Percentiles rank a stretch among this genome's conserved stretches.
Evolutionary conservation across 2,329 filamentous ascomycete genomes (phyloP).

Genomic region (Fusarium multiceps): DNA sequence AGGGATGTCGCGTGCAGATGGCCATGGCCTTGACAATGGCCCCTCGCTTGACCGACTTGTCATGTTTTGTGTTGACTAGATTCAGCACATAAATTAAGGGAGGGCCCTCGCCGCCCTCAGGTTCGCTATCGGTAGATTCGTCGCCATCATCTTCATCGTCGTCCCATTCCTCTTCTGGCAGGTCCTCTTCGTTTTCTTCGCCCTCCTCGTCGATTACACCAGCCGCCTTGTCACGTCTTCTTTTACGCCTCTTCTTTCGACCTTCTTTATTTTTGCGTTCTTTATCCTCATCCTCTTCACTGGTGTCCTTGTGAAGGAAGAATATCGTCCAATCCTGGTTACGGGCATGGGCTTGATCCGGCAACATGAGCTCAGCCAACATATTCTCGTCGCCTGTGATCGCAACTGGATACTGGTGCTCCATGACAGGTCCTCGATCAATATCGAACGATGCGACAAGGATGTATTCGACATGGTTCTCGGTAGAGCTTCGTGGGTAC

Average conservation of each 20-base stretch:
- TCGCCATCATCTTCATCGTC: constrained; percentile 62
- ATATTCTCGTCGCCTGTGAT: constrained; percentile 98
- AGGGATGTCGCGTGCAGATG: constrained; percentile 96
- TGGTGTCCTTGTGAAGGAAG: constrained; percentile 96
- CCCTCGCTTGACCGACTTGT: constrained; percentile 91
- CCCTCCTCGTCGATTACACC: constrained; percentile 61
- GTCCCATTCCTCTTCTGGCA: constrained; percentile 60
- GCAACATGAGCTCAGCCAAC: constrained; percentile 97
- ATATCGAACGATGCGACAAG: constrained; percentile 98
- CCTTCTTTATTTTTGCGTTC: constrained; percentile 69
- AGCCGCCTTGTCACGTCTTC: constrained; percentile 62
- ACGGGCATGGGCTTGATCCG: constrained; percentile 93
- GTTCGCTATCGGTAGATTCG: constrained; percentile 69
- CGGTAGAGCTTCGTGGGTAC: constrained; percentile 76
- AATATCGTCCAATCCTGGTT: constrained; percentile 99
- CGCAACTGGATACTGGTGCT: constrained; percentile 94
- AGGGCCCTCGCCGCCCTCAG: constrained; percentile 81
- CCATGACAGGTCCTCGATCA: constrained; percentile 95
- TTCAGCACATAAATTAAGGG: constrained; percentile 97
- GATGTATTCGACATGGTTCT: constrained; percentile 99
- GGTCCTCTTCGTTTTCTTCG: constrained; percentile 56
- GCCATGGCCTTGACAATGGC: constrained; percentile 98
- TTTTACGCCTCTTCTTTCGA: constrained; percentile 62
- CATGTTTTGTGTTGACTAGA: constrained; percentile 97
- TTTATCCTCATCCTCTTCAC: constrained; percentile 81